Evolutionary conservation across 1,284 basidiomycete genomes (phyloP).

Genomic region (Erythrobasidium hasegawianum): DNA sequence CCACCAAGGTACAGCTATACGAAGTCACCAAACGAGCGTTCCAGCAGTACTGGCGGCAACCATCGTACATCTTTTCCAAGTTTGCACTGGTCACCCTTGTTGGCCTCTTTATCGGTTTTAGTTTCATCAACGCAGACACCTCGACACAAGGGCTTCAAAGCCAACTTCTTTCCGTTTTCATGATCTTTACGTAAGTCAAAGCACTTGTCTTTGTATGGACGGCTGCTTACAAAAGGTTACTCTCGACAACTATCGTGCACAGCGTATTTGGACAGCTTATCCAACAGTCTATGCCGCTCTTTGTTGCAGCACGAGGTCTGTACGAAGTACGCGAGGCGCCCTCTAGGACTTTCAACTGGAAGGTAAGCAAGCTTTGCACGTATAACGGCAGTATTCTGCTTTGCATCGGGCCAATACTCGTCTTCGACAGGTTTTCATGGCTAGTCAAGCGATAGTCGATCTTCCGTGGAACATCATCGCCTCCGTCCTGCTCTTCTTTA

Average conservation of each 20-base stretch:
- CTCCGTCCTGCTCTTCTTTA: slow-evolving; percentile 49
- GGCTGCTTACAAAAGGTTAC: no score
- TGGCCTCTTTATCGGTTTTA: slow-evolving; percentile 45
- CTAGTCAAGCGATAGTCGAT: slow-evolving; percentile 51
- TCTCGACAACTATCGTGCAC: no score
- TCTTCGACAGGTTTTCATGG: slow-evolving; percentile 60
- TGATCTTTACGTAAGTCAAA: background rate
- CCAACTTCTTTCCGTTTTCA: slow-evolving; percentile 50
- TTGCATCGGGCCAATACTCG: no score
- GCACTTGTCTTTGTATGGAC: no score
- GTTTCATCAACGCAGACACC: slow-evolving; percentile 53
- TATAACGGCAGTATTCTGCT: slow-evolving; percentile 66
- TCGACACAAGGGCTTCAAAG: slow-evolving; percentile 71
- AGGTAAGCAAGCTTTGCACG: no score
- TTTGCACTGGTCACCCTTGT: slow-evolving; percentile 53
- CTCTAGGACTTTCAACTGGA: slow-evolving; percentile 77
- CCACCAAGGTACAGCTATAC: slow-evolving; percentile 40
- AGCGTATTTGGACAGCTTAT: slow-evolving; percentile 50
- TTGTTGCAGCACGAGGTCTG: slow-evolving; percentile 56
- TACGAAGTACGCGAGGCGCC: slow-evolving; percentile 71
- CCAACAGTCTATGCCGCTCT: slow-evolving; percentile 49
- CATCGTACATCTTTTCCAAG: slow-evolving; percentile 74
- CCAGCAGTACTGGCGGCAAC: slow-evolving; percentile 57
- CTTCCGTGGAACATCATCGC: slow-evolving; percentile 40
- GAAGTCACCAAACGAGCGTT: slow-evolving; percentile 41